Conservation (phyloP, 441 rosid genomes). For the Bruguiera hainesii region DNA sequence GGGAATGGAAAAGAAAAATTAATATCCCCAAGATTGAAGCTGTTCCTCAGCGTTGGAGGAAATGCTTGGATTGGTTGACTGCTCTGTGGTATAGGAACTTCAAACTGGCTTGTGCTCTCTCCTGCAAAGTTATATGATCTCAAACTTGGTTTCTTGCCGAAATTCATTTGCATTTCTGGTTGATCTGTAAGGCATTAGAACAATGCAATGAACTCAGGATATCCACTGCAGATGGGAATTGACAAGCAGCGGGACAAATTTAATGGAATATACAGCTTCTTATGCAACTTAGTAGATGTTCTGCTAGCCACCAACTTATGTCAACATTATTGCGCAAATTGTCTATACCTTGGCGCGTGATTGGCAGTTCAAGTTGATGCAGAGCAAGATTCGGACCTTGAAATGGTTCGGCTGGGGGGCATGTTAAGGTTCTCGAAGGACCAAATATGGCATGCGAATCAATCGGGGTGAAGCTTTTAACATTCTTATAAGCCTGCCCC, state of each 20-base stretch:
- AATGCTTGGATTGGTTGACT: slow-evolving; percentile 14
- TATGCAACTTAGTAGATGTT: too few relatives aligned
- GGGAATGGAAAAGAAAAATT: slow-evolving; percentile 1
- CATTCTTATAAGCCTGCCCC: slow-evolving; percentile 45
- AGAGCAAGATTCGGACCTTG: slow-evolving; percentile 20
- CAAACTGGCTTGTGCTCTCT: slow-evolving; percentile 12
- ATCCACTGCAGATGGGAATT: neutral
- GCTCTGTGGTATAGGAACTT: slow-evolving; percentile 14
- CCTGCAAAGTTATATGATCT: slow-evolving; percentile 23
- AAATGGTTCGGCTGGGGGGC: slow-evolving; percentile 26
- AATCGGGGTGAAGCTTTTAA: slow-evolving; percentile 10
- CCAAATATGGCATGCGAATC: slow-evolving; percentile 18
- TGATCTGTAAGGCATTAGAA: slow-evolving; percentile 19
- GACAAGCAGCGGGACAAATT: neutral
- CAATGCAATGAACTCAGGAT: too few relatives aligned
- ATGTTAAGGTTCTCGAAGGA: slow-evolving; percentile 28
- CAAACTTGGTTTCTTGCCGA: slow-evolving; percentile 20
- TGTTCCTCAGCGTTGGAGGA: slow-evolving; percentile 26
- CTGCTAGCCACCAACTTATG: too few relatives aligned
- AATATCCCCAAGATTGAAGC: slow-evolving; percentile 25
- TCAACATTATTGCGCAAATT: neutral
- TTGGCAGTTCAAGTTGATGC: slow-evolving; percentile 29
- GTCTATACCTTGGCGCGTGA: slow-evolving; percentile 33
- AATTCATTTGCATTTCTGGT: slow-evolving; percentile 22
- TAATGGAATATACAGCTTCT: too few relatives aligned